Base-by-base conservation (phyloP, 495 filamentous ascomycete genomes). In the Amorphotheca resinae region DNA sequence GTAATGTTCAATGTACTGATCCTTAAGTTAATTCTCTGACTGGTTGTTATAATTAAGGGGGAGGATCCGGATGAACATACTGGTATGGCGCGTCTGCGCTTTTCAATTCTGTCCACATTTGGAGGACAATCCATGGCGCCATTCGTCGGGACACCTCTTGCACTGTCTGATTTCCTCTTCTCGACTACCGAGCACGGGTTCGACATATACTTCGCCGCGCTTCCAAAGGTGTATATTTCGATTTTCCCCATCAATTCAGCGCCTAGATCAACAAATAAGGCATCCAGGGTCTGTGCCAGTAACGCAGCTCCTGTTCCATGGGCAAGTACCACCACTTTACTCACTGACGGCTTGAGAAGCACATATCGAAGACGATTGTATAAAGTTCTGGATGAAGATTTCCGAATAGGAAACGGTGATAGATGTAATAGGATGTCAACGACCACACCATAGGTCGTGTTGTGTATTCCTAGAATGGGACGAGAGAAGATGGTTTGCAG, bases 221-320 rank as follows among this genome's bases (percentile, higher is more conserved):
- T 53, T 14, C 63, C 63, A 30, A 68, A 65, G 1, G 63, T 66
- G 52, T 64, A 68, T 11, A 68, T 54, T 44, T 65, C 62, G 37
- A 68, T 52, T 48, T 65, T 66, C 42, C 38, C 17, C 9, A 68
- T 45, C 34, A 54, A 51, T 1, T 59, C 57, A 7, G 42, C 12
- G 32, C 62, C 59, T n/a, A 66, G 49, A 30, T 65, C 61, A 33
- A 54, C 53, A 42, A 55, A 63, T n/a, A 68, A 54, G 33, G 55
- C 50, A 11, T 63, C 42, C 4, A 65, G 51, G 2, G 54, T 49
- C 33, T 60, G 58, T 1, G 62, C 59, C 14, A 60, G 46, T 20
- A 60, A 36, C 11, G 61, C 38, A 37, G 54, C 45, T 41, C 62
- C 52, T 21, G 57, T 50, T 40, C 57, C 54, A 50, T 66, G 62